These are phyloP conservation scores for Styphnolobium japonicum DNA, from an alignment of 306 rosid genomes.

Conservation along the genomic window DNA sequence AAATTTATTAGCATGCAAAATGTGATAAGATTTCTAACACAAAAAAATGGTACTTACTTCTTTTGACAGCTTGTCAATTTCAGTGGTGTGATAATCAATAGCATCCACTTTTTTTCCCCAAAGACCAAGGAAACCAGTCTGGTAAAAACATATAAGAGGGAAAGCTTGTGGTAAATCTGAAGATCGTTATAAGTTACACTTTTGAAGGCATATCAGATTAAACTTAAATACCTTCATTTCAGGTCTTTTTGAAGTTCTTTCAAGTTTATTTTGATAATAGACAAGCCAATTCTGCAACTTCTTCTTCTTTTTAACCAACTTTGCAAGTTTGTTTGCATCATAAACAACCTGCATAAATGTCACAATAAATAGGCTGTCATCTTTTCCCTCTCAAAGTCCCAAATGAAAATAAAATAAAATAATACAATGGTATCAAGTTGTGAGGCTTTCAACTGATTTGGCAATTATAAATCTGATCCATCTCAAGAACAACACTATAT, in stretches of 20 bases:
- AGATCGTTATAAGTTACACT: neutral
- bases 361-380: neutral
- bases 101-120: slow-evolving; percentile 77
- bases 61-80: slow-evolving; percentile 58
- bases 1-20: neutral
- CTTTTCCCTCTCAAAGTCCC: neutral
- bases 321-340: slow-evolving; percentile 75
- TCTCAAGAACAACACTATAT: neutral
- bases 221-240: slow-evolving; percentile 60
- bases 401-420: neutral
- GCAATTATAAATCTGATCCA: neutral
- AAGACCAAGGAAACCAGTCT: slow-evolving; percentile 94
- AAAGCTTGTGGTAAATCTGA: slow-evolving; percentile 11
- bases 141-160: slow-evolving; percentile 28
- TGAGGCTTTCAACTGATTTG: neutral
- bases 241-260: slow-evolving; percentile 62
- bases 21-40: neutral
- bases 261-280: slow-evolving; percentile 70
- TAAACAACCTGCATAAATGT: slow-evolving; percentile 64
- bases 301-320: slow-evolving; percentile 79
- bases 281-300: slow-evolving; percentile 84
- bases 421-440: neutral
- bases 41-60: slow-evolving; percentile 59
- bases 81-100: slow-evolving; percentile 59
- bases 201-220: neutral